Conservation (phyloP, 768 basidiomycete genomes). For the Macrolepiota fuliginosa region DNA sequence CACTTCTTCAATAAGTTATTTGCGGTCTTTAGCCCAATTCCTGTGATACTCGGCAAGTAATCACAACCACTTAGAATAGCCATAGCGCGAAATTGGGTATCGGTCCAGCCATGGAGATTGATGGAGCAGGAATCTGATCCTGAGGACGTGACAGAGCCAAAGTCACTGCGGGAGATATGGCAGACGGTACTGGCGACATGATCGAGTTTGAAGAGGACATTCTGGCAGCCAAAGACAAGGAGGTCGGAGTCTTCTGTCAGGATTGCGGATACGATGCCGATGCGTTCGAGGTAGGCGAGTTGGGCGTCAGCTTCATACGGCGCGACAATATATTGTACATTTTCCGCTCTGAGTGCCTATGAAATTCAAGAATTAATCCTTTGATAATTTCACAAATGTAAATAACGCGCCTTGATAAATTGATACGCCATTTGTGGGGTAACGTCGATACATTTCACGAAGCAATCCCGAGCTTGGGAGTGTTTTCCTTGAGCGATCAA, state of each 20-base stretch:
- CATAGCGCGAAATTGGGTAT: slow-evolving; percentile 89
- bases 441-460: slow-evolving; percentile 90
- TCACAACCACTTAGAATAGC: slow-evolving; percentile 92
- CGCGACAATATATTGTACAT: slow-evolving; percentile 84
- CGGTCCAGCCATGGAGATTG: slow-evolving; percentile 86
- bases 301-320: slow-evolving; percentile 99
- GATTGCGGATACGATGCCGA: slow-evolving; percentile 83
- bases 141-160: slow-evolving; percentile 52
- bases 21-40: slow-evolving; percentile 93
- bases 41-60: slow-evolving; percentile 87
- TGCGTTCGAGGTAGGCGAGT: slow-evolving; percentile 85
- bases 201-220: slow-evolving; percentile 94
- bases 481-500: slow-evolving; percentile 77
- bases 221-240: slow-evolving; percentile 93
- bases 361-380: neutral
- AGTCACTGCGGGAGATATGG: slow-evolving; percentile 65
- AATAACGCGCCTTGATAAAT: slow-evolving; percentile 80
- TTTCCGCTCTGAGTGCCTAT: slow-evolving; percentile 83
- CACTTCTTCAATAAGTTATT: slow-evolving; percentile 77
- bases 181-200: slow-evolving; percentile 58
- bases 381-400: neutral
- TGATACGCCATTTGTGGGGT: slow-evolving; percentile 98
- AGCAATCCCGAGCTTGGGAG: slow-evolving; percentile 81
- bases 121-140: slow-evolving; percentile 54
- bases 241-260: slow-evolving; percentile 98